Percentiles rank a stretch among this genome's conserved stretches.
phyloP scores from a whole-genome alignment of 768 basidiomycete species.

The Termitomyces sp. region DNA sequence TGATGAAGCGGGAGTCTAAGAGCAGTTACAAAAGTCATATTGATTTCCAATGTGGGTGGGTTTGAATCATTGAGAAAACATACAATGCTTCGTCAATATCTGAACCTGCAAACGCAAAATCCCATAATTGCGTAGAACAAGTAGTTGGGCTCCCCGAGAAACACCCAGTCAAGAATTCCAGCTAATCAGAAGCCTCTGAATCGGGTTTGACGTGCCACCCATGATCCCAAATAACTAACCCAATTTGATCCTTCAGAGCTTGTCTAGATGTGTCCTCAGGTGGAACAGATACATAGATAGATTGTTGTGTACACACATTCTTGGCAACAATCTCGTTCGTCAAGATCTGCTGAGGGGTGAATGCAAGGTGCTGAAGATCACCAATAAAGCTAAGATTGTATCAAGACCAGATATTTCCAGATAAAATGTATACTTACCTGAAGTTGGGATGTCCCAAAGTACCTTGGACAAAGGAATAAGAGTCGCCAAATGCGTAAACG shows the following conservation, averaged over 20 bases:
- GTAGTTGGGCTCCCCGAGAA: constrained; percentile 37
- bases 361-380: constrained; percentile 37
- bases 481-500: constrained; percentile 54
- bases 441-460: constrained; percentile 45
- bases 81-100: constrained; percentile 41
- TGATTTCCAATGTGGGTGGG: not conserved
- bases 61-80: constrained; percentile 11
- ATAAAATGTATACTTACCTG: constrained; percentile 31
- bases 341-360: constrained; percentile 38
- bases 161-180: constrained; percentile 53
- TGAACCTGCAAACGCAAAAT: constrained; percentile 54
- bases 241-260: constrained; percentile 3
- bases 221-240: not conserved
- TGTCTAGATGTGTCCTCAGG: not conserved
- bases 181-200: constrained; percentile 21
- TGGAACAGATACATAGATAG: not conserved
- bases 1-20: constrained; percentile 28
- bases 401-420: not conserved
- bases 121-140: constrained; percentile 47
- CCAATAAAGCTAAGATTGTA: constrained; percentile 41
- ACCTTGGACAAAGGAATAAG: constrained; percentile 53
- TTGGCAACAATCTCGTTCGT: constrained; percentile 33
- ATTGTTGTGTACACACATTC: not conserved
- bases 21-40: not conserved
- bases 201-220: not conserved